Percentiles rank a stretch among this genome's conserved stretches.
These are phyloP conservation scores for Tolypocladium capitatum DNA, from an alignment of 2,329 filamentous ascomycete species.

Conservation along the genomic window DNA sequence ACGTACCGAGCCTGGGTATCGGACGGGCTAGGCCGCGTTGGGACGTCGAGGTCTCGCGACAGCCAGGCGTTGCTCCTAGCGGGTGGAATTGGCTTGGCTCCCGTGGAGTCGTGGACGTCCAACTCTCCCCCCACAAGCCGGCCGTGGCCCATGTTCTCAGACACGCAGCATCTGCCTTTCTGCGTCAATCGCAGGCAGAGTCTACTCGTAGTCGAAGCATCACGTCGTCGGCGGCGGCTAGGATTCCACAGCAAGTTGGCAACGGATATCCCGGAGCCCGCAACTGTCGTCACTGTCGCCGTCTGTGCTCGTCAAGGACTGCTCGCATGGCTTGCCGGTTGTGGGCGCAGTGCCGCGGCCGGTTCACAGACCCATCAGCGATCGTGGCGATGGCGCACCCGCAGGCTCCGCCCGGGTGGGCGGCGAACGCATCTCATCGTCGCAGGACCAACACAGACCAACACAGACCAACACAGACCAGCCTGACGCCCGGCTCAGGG, in stretches of 20 bases:
- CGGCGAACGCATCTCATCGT: constrained; percentile 1
- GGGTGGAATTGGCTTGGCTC: too few relatives aligned
- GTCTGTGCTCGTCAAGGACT: too few relatives aligned
- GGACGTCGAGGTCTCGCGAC: background rate
- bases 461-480: too few relatives aligned
- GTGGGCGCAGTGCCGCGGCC: background rate
- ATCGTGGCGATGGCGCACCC: background rate
- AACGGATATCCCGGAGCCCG: too few relatives aligned
- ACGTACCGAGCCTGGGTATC: constrained; percentile 6
- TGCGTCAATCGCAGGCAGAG: background rate
- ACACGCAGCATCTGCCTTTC: background rate
- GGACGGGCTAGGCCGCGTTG: constrained; percentile 6
- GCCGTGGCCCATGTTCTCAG: background rate
- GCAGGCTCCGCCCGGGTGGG: background rate
- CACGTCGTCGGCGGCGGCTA: too few relatives aligned
- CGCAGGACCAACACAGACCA: background rate
- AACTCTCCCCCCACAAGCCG: background rate
- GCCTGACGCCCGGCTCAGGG: too few relatives aligned
- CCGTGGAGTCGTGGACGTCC: background rate
- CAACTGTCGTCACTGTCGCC: too few relatives aligned
- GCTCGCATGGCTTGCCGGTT: background rate
- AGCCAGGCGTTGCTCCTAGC: background rate
- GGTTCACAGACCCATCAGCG: too few relatives aligned
- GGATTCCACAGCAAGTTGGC: too few relatives aligned
- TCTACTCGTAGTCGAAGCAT: too few relatives aligned